phyloP scores from a whole-genome alignment of 2,329 filamentous ascomycete species.

The Aspergillus sp. region DNA sequence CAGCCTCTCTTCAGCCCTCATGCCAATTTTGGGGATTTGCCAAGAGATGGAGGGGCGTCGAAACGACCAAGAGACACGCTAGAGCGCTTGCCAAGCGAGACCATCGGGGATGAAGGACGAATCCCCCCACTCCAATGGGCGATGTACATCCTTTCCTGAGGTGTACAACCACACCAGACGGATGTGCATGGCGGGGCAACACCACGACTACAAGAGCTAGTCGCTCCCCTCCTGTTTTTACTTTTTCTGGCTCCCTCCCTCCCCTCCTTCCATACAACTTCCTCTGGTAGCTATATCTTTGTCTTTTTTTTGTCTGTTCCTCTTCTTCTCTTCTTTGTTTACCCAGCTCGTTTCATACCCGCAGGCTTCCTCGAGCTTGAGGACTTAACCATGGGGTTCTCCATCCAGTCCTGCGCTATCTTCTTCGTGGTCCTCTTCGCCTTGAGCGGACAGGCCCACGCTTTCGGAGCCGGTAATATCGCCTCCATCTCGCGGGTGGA shows the following conservation, averaged over 20 bases:
- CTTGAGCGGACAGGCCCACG: slow-evolving; percentile 66
- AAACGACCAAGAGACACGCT: too few species aligned
- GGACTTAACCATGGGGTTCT: not conserved
- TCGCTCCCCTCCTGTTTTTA: too few species aligned
- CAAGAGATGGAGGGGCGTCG: too few species aligned
- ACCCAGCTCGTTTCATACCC: not conserved
- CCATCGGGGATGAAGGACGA: too few species aligned
- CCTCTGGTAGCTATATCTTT: not conserved
- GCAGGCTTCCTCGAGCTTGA: not conserved
- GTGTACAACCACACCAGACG: too few species aligned
- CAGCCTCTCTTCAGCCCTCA: too few species aligned
- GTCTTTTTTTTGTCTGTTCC: not conserved
- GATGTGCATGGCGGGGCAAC: not conserved
- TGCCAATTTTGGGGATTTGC: too few species aligned
- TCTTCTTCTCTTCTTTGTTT: not conserved
- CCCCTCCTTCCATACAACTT: not conserved
- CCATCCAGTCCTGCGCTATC: slow-evolving; percentile 18
- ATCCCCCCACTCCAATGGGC: too few species aligned
- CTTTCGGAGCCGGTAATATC: slow-evolving; percentile 88
- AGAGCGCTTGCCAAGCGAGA: too few species aligned
- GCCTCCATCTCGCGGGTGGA: slow-evolving; percentile 76
- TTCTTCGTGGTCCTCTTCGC: slow-evolving; percentile 59
- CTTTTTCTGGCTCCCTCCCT: not conserved
- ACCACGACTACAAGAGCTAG: too few species aligned
- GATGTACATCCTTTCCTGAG: too few species aligned